Conservation (phyloP, 768 basidiomycete genomes). For the Dentipellis sp. region DNA sequence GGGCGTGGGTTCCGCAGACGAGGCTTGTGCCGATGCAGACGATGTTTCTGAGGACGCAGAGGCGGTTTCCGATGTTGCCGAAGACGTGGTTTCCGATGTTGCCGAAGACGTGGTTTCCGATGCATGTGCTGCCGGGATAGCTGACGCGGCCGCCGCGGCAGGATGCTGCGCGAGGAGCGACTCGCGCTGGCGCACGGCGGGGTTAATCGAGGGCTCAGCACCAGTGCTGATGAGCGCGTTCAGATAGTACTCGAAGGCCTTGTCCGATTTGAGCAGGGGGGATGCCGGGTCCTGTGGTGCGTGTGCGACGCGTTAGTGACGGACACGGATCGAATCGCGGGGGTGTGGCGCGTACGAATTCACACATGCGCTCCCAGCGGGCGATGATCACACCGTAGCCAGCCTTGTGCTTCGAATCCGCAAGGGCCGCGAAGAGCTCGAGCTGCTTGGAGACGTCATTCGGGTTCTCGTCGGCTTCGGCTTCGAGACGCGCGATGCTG, state of each 20-base stretch:
- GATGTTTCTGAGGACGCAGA: background rate
- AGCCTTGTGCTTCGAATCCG: constrained; percentile 52
- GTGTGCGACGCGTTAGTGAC: constrained; percentile 5
- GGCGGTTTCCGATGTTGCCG: constrained; percentile 2
- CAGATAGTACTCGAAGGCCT: constrained; percentile 72
- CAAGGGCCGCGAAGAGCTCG: constrained; percentile 55
- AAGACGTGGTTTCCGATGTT: constrained; percentile 11
- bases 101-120: constrained; percentile 12
- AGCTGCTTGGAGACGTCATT: constrained; percentile 64
- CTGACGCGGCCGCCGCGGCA: constrained; percentile 10
- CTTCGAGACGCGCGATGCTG: constrained; percentile 64
- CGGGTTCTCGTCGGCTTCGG: constrained; percentile 67
- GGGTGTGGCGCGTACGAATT: constrained; percentile 53
- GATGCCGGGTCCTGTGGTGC: constrained; percentile 50
- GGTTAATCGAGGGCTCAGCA: constrained; percentile 44
- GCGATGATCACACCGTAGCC: constrained; percentile 66
- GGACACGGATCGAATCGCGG: background rate
- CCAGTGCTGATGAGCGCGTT: constrained; percentile 53
- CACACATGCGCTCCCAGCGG: constrained; percentile 77
- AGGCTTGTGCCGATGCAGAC: background rate
- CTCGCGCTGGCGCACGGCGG: constrained; percentile 65
- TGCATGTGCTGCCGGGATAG: constrained; percentile 6
- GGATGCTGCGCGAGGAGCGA: constrained; percentile 36
- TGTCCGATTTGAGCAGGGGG: constrained; percentile 59
- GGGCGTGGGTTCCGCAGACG: constrained; percentile 1